phyloP scores from a whole-genome alignment of 495 filamentous ascomycete genomes.

The Neurospora intermedia region DNA sequence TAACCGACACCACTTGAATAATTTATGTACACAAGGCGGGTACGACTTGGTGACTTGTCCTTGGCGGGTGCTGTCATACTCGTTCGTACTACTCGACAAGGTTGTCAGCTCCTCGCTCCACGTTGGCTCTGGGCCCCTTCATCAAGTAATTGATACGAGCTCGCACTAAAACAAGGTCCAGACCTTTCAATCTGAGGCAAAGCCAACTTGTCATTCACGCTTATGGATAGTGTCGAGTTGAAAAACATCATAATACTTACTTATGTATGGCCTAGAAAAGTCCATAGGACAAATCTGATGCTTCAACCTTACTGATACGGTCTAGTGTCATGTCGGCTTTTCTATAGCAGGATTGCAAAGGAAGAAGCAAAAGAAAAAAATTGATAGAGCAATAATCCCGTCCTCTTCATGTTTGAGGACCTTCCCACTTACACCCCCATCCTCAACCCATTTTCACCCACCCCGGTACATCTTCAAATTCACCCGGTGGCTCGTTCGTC shows the following conservation, averaged over 20 bases:
- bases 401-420: no score
- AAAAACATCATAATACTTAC: neutral
- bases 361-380: neutral
- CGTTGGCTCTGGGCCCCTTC: neutral
- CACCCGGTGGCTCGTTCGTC: conserved; percentile 16
- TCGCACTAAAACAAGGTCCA: neutral
- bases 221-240: neutral
- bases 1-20: neutral
- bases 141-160: neutral
- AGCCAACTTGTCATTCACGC: neutral
- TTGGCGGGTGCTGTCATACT: neutral
- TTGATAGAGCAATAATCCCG: neutral
- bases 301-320: neutral
- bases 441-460: conserved; percentile 20
- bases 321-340: neutral
- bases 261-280: neutral
- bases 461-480: conserved; percentile 25
- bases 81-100: neutral
- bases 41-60: neutral
- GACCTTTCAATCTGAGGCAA: neutral
- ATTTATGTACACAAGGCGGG: neutral
- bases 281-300: neutral
- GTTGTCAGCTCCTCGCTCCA: neutral
- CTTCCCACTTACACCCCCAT: neutral
- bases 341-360: neutral